A percentile compares a stretch with the other conserved stretches of the same genome.
These are phyloP conservation scores for Cryptosporidium sp. DNA, from an alignment of 169 alveolate genomes.

Conservation along the genomic window DNA sequence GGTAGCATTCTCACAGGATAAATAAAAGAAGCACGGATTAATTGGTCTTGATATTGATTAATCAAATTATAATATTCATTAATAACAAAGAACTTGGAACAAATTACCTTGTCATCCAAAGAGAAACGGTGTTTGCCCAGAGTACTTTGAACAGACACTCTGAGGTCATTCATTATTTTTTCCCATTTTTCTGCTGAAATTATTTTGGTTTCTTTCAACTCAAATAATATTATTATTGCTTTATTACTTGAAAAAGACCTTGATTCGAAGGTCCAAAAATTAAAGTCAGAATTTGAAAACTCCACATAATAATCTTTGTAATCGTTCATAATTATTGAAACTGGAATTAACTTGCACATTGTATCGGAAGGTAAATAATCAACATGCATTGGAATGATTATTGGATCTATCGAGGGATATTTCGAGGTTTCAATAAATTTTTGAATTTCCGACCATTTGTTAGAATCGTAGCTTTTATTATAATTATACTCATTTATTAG, in stretches of 20 bases:
- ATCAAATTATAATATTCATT: background rate
- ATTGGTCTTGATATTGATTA: background rate
- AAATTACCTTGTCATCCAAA: constrained; percentile 4
- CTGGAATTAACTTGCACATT: constrained; percentile 21
- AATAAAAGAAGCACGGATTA: constrained; percentile 1
- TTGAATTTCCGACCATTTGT: constrained; percentile 42
- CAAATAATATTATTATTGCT: background rate
- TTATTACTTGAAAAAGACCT: constrained; percentile 24
- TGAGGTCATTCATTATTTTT: constrained; percentile 6
- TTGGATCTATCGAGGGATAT: constrained; percentile 28
- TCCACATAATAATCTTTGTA: constrained; percentile 4
- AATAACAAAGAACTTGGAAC: constrained; percentile 22
- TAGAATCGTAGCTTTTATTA: background rate
- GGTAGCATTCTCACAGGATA: background rate
- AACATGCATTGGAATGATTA: constrained; percentile 16
- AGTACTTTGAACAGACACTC: background rate
- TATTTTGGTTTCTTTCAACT: background rate
- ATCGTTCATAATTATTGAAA: constrained; percentile 12
- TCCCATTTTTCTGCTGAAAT: background rate
- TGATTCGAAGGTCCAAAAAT: constrained; percentile 8
- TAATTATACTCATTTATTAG: constrained; percentile 9
- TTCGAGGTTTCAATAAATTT: constrained; percentile 9
- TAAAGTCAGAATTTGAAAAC: background rate
- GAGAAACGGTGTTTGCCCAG: background rate
- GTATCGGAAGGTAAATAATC: background rate